phyloP scores from a whole-genome alignment of 2,329 filamentous ascomycete species.

The Ophiostoma tasmaniense region DNA sequence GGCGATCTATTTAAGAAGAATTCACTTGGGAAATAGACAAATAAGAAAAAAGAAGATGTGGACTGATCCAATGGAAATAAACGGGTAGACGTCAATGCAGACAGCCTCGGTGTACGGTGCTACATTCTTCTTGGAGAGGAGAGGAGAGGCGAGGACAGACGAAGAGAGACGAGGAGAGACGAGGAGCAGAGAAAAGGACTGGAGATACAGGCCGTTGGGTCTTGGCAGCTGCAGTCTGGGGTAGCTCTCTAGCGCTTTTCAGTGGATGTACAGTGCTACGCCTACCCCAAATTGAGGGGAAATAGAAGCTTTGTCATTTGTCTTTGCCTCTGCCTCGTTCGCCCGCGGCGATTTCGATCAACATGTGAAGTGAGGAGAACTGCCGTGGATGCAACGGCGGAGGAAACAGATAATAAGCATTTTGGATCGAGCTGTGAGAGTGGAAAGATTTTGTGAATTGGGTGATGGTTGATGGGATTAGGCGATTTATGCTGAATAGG shows the following conservation, averaged over 20 bases:
- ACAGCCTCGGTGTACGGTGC: neutral
- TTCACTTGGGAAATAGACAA: neutral
- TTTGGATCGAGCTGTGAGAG: neutral
- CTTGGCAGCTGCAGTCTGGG: neutral
- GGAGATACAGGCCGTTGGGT: neutral
- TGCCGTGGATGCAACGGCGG: neutral
- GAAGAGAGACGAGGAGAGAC: neutral
- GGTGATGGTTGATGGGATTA: neutral
- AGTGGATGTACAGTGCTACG: neutral
- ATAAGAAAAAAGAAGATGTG: neutral
- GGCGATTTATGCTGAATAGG: neutral
- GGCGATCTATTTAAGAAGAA: neutral
- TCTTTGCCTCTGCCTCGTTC: neutral
- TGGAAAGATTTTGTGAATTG: neutral
- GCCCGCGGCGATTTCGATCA: neutral
- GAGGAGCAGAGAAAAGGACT: too few relatives aligned
- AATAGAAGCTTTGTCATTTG: neutral
- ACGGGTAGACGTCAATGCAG: neutral
- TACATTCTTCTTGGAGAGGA: too few relatives aligned
- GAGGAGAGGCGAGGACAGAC: neutral
- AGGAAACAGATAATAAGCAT: neutral
- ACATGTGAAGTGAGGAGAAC: conserved; percentile 2
- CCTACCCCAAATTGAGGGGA: neutral
- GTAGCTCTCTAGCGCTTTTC: neutral
- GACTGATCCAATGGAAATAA: neutral